These are phyloP conservation scores for Boletus vinaceobasis DNA, from an alignment of 768 basidiomycete species.

Conservation along the genomic window DNA sequence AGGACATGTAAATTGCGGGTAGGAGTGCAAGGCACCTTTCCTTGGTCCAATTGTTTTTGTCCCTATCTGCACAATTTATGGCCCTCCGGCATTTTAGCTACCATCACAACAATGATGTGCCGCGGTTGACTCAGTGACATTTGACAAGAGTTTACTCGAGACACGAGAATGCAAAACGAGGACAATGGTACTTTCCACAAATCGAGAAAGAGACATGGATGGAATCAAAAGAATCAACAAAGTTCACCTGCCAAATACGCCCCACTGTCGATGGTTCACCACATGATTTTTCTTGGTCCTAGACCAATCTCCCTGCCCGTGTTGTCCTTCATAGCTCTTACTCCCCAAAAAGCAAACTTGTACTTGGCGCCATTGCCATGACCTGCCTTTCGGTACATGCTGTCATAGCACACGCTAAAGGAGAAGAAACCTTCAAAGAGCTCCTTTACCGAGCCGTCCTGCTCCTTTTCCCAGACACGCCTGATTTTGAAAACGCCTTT, in stretches of 20 bases:
- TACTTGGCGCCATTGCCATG: conserved; percentile 32
- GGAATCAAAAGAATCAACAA: background rate
- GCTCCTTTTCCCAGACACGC: conserved; percentile 32
- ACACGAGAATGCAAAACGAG: background rate
- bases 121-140: background rate
- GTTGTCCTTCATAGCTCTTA: conserved; percentile 34
- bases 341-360: conserved; percentile 37
- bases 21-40: too few relatives aligned
- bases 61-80: too few relatives aligned
- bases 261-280: background rate
- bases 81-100: background rate
- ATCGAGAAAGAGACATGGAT: background rate
- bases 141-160: background rate
- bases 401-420: conserved; percentile 34
- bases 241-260: background rate
- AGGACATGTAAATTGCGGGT: too few relatives aligned
- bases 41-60: too few relatives aligned
- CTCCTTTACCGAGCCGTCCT: conserved; percentile 24
- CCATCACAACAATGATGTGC: background rate
- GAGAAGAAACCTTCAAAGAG: conserved; percentile 40
- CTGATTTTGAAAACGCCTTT: conserved; percentile 35
- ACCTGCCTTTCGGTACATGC: conserved; percentile 34
- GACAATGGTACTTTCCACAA: background rate
- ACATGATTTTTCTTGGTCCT: conserved; percentile 21
- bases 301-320: conserved; percentile 35